Evolutionary conservation across 2,329 filamentous ascomycete species (phyloP).

Genomic region (Bipolaris zeicola): DNA sequence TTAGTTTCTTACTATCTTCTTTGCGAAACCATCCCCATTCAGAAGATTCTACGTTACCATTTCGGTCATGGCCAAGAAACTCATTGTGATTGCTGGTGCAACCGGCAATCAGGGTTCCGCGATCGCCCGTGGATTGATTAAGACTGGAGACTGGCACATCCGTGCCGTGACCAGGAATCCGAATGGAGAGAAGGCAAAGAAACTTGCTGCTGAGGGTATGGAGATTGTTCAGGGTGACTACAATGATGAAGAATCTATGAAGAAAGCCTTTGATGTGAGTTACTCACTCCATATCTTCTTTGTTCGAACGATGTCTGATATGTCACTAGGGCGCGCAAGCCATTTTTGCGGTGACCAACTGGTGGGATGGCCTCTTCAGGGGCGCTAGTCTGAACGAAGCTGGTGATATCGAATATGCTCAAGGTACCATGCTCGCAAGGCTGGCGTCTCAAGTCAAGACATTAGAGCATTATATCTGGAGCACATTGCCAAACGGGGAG

Average conservation of each 20-base stretch:
- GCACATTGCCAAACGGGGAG: conserved; percentile 47
- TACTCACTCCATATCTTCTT: not conserved
- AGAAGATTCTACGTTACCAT: not conserved
- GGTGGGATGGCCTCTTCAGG: conserved; percentile 19
- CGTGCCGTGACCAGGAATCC: conserved; percentile 54
- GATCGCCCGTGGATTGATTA: conserved; percentile 43
- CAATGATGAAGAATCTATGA: conserved; percentile 16
- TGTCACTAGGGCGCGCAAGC: conserved; percentile 15
- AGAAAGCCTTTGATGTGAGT: conserved; percentile 16
- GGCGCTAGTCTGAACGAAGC: conserved; percentile 32
- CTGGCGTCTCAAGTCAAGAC: conserved; percentile 44
- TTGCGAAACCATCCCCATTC: not conserved
- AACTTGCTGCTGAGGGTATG: conserved; percentile 40
- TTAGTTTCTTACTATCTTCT: not conserved
- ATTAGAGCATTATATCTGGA: conserved; percentile 53
- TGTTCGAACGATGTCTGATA: conserved; percentile 1
- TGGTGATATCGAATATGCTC: conserved; percentile 37
- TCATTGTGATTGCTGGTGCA: conserved; percentile 35
- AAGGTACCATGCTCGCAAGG: conserved; percentile 49
- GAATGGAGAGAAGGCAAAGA: conserved; percentile 15
- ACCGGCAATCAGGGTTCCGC: conserved; percentile 37
- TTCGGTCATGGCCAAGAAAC: conserved; percentile 37
- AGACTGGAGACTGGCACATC: conserved; percentile 56
- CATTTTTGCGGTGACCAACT: conserved; percentile 46
- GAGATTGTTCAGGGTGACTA: conserved; percentile 42